Evolutionary conservation across 495 filamentous ascomycete species (phyloP).

Genomic region (Penicillium alfredii): DNA sequence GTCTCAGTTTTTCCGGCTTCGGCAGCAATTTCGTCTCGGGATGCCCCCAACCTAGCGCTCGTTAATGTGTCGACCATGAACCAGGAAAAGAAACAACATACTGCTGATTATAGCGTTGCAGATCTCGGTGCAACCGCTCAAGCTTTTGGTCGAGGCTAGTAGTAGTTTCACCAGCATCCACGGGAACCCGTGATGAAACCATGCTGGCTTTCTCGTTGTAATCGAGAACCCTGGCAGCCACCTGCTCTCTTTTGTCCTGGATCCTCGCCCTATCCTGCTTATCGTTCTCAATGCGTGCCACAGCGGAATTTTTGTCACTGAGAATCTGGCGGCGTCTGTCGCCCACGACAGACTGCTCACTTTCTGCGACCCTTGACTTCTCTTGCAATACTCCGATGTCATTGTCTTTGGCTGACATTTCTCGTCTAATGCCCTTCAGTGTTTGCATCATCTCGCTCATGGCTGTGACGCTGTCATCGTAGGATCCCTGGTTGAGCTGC

Average conservation of each 20-base stretch:
- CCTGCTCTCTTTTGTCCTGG: slow-evolving; percentile 42
- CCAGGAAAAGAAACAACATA: slow-evolving; percentile 23
- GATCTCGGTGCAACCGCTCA: slow-evolving; percentile 49
- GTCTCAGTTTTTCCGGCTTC: slow-evolving; percentile 40
- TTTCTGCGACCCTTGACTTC: slow-evolving; percentile 50
- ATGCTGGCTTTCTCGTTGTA: slow-evolving; percentile 52
- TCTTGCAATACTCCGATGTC: slow-evolving; percentile 36
- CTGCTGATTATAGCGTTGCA: slow-evolving; percentile 45
- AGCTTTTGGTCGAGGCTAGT: slow-evolving; percentile 59
- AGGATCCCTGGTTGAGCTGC: slow-evolving; percentile 38
- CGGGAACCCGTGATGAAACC: slow-evolving; percentile 55
- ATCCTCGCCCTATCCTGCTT: slow-evolving; percentile 42
- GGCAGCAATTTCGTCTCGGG: slow-evolving; percentile 57
- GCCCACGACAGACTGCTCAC: slow-evolving; percentile 45
- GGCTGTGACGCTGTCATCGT: slow-evolving; percentile 46
- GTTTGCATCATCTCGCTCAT: slow-evolving; percentile 44
- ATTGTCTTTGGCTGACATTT: slow-evolving; percentile 34
- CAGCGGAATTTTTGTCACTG: slow-evolving; percentile 58
- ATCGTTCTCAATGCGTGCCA: slow-evolving; percentile 45
- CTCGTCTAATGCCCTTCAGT: slow-evolving; percentile 34
- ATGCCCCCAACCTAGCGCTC: slow-evolving; percentile 53
- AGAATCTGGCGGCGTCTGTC: slow-evolving; percentile 51
- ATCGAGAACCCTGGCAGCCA: slow-evolving; percentile 41
- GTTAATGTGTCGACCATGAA: slow-evolving; percentile 14
- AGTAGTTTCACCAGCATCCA: slow-evolving; percentile 63